Percentiles rank a stretch among this genome's conserved stretches.
Evolutionary conservation across 2,329 filamentous ascomycete species (phyloP).

Genomic region (Fusarium siculi): DNA sequence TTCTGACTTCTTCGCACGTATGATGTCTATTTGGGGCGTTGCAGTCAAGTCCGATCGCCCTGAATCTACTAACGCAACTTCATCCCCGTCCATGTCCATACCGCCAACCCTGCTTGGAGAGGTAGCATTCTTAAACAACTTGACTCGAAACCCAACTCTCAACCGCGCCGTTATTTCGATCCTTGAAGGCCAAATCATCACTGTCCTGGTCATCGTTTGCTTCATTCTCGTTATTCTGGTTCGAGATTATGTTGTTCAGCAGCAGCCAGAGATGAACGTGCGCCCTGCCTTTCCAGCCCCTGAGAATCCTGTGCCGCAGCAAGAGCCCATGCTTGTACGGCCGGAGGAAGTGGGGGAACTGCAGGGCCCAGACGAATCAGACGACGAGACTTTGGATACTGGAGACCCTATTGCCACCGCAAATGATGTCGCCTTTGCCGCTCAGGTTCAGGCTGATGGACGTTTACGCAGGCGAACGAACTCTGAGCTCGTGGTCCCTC

Average conservation of each 20-base stretch:
- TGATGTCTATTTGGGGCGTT: constrained; percentile 46
- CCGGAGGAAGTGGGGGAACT: constrained; percentile 38
- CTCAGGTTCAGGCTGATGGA: constrained; percentile 20
- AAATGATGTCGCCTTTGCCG: constrained; percentile 21
- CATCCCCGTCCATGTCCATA: constrained; percentile 16
- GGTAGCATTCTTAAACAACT: constrained; percentile 65
- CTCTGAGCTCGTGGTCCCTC: constrained; percentile 16
- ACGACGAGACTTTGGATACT: constrained; percentile 48
- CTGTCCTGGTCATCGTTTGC: constrained; percentile 86
- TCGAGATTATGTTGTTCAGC: constrained; percentile 96
- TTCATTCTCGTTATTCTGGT: constrained; percentile 98
- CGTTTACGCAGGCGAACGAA: constrained; percentile 27
- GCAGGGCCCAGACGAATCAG: constrained; percentile 42
- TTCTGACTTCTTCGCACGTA: constrained; percentile 48
- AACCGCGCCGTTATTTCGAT: constrained; percentile 86
- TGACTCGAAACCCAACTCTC: constrained; percentile 75
- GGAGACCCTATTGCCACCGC: constrained; percentile 27
- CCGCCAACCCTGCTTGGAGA: constrained; percentile 62
- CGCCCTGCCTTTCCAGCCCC: constrained; percentile 69
- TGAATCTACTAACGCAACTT: constrained; percentile 27
- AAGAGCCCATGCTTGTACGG: constrained; percentile 41
- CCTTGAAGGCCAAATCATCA: constrained; percentile 94
- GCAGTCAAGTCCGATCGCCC: constrained; percentile 33
- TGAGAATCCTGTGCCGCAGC: constrained; percentile 45
- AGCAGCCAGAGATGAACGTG: constrained; percentile 92